Percentiles rank a stretch among this genome's conserved stretches.
Evolutionary conservation across 106 monocot species (phyloP).

Genomic region (Chionographis japonica): DNA sequence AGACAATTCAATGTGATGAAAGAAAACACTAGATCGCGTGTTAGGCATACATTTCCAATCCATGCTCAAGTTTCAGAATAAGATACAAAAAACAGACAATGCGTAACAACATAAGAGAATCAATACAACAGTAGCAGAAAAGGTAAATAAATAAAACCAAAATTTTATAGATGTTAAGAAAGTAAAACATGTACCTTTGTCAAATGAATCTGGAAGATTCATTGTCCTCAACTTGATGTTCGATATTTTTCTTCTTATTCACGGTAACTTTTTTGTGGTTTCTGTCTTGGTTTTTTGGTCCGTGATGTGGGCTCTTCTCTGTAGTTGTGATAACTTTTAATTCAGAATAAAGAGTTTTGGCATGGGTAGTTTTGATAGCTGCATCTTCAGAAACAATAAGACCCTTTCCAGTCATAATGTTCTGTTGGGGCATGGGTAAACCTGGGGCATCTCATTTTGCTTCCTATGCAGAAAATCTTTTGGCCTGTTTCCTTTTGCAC

Average conservation of each 20-base stretch:
- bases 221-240: neutral
- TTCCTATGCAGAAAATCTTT: neutral
- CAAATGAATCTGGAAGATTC: neutral
- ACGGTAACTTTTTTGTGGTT: neutral
- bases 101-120: too few species aligned
- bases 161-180: too few species aligned
- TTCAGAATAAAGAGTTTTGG: neutral
- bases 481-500: neutral
- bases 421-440: neutral
- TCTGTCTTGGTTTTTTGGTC: conserved; percentile 1
- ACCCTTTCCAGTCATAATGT: neutral
- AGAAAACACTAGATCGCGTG: too few species aligned
- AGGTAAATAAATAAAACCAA: too few species aligned
- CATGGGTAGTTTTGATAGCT: neutral
- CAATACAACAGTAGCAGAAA: too few species aligned
- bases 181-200: conserved; percentile 13
- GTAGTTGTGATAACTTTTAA: neutral
- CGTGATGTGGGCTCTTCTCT: neutral
- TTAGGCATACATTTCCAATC: too few species aligned
- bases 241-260: conserved; percentile 23
- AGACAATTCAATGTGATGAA: too few species aligned
- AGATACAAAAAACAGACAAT: too few species aligned
- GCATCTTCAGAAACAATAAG: neutral
- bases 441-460: conserved; percentile 1
- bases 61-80: too few species aligned